Base-by-base conservation (phyloP, 2,329 filamentous ascomycete genomes). In the Pseudogymnoascus pannorum region DNA sequence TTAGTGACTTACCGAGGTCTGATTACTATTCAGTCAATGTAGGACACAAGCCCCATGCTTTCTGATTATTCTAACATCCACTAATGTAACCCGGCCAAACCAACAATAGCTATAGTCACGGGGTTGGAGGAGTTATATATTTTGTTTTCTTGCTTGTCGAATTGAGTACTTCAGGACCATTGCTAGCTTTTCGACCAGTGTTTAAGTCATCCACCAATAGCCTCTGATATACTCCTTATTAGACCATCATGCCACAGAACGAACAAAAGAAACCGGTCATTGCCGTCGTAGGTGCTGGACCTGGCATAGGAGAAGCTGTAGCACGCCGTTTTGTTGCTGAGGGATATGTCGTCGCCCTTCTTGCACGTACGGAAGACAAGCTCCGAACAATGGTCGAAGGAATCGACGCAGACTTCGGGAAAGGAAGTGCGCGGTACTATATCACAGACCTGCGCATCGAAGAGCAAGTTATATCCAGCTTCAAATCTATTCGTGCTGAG, bases 401-500 rank as follows among this genome's bases (percentile, higher is more conserved):
- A 20, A 66, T 66, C 44, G 57, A 60, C 16, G 20, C 42, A 14
- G 57, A 60, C 35, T 64, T 61, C 24, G 65, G 65, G 1, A 36
- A 54, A 18, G 51, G 60, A 42, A 63, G 64, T 18, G 60, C 65
- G 8, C 57, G 61, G 9, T 64, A 65, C 61, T 66, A 66, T 40
- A 57, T 66, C 57, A 66, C 64, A 12, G 65, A 66, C 31, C 60
- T 66, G 1, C 64, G 64, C 12, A 22, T 62, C 26, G 65, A 66
- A n/a, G 14, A 57, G 6, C 58, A 63, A 38, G 58, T 66, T 31
- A 24, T 63, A 16, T 40, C 59, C 4, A 64, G 60, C 33, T 66
- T 66, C 51, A 78, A 51, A 5, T 38, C 44, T 2, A 66, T 66
- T 58, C 31, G 36, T 3, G 12, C 18, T 4, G 64, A 66, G 22